Conservation (phyloP, 495 filamentous ascomycete genomes). For the Bathelium albidoporum region DNA sequence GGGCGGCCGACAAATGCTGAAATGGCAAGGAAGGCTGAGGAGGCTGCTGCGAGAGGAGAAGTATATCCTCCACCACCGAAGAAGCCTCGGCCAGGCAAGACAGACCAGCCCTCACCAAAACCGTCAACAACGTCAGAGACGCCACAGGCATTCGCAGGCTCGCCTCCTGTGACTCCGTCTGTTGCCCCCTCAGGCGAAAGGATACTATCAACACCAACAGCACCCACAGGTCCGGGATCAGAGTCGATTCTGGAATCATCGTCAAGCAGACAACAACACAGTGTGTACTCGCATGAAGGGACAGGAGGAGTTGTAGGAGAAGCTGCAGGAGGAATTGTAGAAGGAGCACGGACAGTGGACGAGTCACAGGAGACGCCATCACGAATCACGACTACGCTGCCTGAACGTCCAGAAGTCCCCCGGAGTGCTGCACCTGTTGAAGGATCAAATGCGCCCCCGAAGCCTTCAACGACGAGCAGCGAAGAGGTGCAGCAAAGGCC, state of each 20-base stretch:
- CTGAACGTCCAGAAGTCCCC: neutral
- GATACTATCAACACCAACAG: neutral
- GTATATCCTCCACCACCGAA: neutral
- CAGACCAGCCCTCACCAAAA: neutral
- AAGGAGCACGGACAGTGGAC: neutral
- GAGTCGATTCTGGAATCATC: neutral
- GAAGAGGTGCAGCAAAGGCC: neutral
- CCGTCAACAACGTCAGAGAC: neutral
- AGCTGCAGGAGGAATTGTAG: neutral
- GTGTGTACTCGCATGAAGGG: neutral
- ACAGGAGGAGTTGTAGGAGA: neutral
- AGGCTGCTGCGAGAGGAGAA: neutral
- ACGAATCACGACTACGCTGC: neutral
- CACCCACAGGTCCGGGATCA: neutral
- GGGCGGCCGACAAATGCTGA: neutral
- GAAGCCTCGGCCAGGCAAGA: neutral
- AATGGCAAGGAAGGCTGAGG: conserved; percentile 1
- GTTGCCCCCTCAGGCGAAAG: neutral
- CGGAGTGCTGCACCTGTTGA: neutral
- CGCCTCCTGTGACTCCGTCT: neutral
- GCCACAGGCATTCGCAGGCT: neutral
- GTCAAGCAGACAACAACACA: neutral
- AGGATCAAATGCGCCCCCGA: neutral
- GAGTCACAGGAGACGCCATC: neutral
- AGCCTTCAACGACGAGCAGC: neutral